Conservation (phyloP, 2,329 filamentous ascomycete genomes). For the Hypoxylon rubiginosum region DNA sequence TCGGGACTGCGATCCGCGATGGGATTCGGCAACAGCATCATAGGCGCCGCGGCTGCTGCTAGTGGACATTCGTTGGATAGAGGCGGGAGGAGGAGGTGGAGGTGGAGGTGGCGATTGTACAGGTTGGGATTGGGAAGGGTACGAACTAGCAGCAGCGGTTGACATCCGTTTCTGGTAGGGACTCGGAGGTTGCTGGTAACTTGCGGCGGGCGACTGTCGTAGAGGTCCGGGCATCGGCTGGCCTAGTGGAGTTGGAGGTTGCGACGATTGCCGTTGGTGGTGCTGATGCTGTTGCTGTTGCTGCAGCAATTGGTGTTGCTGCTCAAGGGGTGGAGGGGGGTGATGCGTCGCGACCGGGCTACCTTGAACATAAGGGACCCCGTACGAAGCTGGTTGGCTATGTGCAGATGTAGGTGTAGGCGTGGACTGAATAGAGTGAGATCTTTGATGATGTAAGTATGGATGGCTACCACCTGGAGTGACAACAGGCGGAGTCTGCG, state of each 20-base stretch:
- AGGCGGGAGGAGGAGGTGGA: constrained; percentile 53
- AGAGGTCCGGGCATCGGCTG: constrained; percentile 60
- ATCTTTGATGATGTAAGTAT: constrained; percentile 61
- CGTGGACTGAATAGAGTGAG: constrained; percentile 70
- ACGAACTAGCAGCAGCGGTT: constrained; percentile 45
- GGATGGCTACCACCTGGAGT: constrained; percentile 55
- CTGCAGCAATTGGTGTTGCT: constrained; percentile 46
- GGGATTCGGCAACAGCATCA: constrained; percentile 59
- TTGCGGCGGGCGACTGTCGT: constrained; percentile 58
- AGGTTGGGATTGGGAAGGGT: constrained; percentile 46
- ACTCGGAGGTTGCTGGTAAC: constrained; percentile 67
- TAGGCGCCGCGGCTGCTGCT: constrained; percentile 60
- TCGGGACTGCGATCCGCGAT: constrained; percentile 65
- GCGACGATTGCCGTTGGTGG: constrained; percentile 64
- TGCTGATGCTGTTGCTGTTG: constrained; percentile 52
- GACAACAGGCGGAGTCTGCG: constrained; percentile 65
- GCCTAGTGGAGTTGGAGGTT: constrained; percentile 67
- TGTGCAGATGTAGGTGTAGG: constrained; percentile 74
- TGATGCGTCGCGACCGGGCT: constrained; percentile 66
- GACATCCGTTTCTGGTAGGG: constrained; percentile 69
- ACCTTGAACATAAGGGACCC: constrained; percentile 63
- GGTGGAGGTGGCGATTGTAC: constrained; percentile 55
- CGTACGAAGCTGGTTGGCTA: constrained; percentile 66
- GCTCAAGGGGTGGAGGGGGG: constrained; percentile 53
- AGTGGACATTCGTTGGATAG: constrained; percentile 57